Evolutionary conservation across 192 early-diverging fungal species (phyloP).

Genomic region (Helicostylum pulchrum): DNA sequence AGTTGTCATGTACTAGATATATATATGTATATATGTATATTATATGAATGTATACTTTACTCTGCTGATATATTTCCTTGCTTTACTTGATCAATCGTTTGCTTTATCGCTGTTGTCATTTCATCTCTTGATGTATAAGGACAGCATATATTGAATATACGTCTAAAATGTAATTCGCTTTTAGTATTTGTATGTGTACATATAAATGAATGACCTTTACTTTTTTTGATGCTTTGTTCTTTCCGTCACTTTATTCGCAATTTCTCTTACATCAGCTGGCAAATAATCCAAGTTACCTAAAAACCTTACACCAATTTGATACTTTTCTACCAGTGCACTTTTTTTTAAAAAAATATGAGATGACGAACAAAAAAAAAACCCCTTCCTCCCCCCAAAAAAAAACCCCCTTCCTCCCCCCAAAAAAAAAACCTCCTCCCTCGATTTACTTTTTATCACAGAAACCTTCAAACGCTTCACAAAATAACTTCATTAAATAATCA

Average conservation of each 20-base stretch:
- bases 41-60: conserved; percentile 19
- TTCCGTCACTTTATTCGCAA: conserved; percentile 60
- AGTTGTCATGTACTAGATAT: background rate
- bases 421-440: conserved; percentile 4
- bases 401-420: too few relatives aligned
- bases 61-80: conserved; percentile 44
- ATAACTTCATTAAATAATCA: conserved; percentile 77
- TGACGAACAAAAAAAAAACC: conserved; percentile 1
- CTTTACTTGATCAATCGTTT: conserved; percentile 55
- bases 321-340: conserved; percentile 70
- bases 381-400: too few relatives aligned
- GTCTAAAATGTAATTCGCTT: conserved; percentile 33
- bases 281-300: conserved; percentile 74
- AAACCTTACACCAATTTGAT: conserved; percentile 76
- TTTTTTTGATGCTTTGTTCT: conserved; percentile 62
- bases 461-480: conserved; percentile 71
- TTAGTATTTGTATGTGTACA: background rate
- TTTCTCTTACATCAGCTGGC: conserved; percentile 56
- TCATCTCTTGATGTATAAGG: conserved; percentile 93
- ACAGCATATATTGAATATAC: conserved; percentile 87
- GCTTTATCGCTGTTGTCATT: conserved; percentile 68
- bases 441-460: conserved; percentile 66
- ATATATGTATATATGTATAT: too few relatives aligned
- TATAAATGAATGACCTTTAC: background rate
- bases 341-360: background rate